Conservation (phyloP, 1,284 basidiomycete genomes). For the Exobasidium rhododendri region DNA sequence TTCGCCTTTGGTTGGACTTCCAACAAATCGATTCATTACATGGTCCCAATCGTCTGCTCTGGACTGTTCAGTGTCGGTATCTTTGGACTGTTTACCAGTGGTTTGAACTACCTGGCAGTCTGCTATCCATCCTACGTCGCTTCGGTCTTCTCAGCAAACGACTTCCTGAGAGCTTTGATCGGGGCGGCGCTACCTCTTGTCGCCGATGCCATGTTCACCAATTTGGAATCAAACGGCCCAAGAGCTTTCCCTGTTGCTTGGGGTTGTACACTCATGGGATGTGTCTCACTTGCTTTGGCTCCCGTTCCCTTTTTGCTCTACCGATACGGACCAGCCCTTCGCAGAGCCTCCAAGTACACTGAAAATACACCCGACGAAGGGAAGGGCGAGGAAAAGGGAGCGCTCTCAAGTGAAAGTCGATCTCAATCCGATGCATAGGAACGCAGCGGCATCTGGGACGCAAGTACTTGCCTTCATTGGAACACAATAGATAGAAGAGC, state of each 20-base stretch:
- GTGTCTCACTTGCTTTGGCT: conserved; percentile 31
- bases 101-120: conserved; percentile 26
- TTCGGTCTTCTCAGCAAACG: conserved; percentile 36
- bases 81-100: conserved; percentile 38
- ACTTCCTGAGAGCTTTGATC: conserved; percentile 34
- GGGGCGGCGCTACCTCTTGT: conserved; percentile 39
- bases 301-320: conserved; percentile 36
- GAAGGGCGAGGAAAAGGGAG: background rate
- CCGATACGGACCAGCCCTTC: conserved; percentile 39
- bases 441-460: too few relatives aligned
- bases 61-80: conserved; percentile 30
- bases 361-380: background rate
- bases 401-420: too few relatives aligned
- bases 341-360: conserved; percentile 28
- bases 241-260: conserved; percentile 34
- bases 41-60: conserved; percentile 33
- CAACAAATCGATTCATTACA: conserved; percentile 37
- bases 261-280: conserved; percentile 37
- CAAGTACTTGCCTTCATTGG: too few relatives aligned
- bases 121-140: conserved; percentile 37
- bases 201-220: conserved; percentile 35
- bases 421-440: too few relatives aligned
- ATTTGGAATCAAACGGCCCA: conserved; percentile 34
- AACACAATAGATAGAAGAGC: too few relatives aligned
- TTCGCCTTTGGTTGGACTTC: conserved; percentile 47